Percentiles rank a stretch among this genome's conserved stretches.
phyloP scores from a whole-genome alignment of 2,329 filamentous ascomycete species.

The Sclerotinia glacialis region DNA sequence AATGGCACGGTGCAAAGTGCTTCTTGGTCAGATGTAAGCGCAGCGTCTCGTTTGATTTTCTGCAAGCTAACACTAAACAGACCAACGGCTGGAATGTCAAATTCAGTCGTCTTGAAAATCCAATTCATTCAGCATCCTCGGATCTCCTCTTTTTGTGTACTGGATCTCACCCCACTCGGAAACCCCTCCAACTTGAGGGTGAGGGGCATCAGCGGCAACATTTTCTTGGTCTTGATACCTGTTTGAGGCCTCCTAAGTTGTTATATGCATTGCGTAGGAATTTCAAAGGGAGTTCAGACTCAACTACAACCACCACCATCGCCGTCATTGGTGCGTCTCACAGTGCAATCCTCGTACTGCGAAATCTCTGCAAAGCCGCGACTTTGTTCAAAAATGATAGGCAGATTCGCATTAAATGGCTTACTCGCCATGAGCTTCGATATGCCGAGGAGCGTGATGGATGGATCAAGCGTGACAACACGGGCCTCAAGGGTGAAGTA shows the following conservation, averaged over 20 bases:
- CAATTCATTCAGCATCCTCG: slow-evolving; percentile 26
- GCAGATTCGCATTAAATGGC: slow-evolving; percentile 58
- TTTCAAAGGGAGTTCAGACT: not conserved
- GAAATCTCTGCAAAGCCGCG: slow-evolving; percentile 54
- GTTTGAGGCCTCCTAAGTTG: not conserved
- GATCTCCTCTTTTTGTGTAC: slow-evolving; percentile 54
- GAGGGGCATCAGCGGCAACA: slow-evolving; percentile 26
- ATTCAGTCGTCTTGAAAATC: slow-evolving; percentile 28
- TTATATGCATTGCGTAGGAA: not conserved
- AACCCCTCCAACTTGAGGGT: slow-evolving; percentile 44
- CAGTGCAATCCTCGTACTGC: slow-evolving; percentile 60
- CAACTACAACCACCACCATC: slow-evolving; percentile 41
- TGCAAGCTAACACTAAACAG: slow-evolving; percentile 25
- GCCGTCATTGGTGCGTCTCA: slow-evolving; percentile 62
- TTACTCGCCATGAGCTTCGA: slow-evolving; percentile 57
- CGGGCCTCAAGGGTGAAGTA: slow-evolving; percentile 60
- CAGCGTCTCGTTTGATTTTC: not conserved
- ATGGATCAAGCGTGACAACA: slow-evolving; percentile 65
- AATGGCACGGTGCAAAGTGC: slow-evolving; percentile 43
- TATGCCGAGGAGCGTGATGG: slow-evolving; percentile 61
- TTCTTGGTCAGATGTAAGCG: slow-evolving; percentile 41
- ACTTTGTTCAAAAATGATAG: not conserved
- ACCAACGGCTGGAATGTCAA: slow-evolving; percentile 41
- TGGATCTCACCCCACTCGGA: slow-evolving; percentile 49
- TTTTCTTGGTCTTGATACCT: not conserved